These are phyloP conservation scores for Saturnispora halmiae DNA, from an alignment of 805 yeast genomes.

Conservation along the genomic window DNA sequence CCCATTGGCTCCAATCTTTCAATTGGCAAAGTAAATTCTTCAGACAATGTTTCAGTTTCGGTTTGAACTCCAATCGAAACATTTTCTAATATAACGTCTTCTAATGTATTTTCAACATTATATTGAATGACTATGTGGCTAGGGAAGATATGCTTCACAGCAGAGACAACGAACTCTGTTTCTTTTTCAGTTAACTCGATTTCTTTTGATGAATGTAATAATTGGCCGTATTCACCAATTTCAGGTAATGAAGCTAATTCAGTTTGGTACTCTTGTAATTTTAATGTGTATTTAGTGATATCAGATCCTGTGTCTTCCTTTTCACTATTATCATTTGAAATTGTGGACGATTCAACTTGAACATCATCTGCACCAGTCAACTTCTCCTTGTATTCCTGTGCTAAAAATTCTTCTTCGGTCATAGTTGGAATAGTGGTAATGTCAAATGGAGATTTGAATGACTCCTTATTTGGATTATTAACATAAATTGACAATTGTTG, in stretches of 20 bases:
- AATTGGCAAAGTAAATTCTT: conserved; percentile 68
- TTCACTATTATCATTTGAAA: conserved; percentile 8
- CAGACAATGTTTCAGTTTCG: conserved; percentile 47
- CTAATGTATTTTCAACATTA: conserved; percentile 75
- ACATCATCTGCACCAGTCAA: conserved; percentile 25
- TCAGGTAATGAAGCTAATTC: conserved; percentile 67
- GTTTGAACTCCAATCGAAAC: conserved; percentile 64
- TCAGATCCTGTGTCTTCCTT: conserved; percentile 15
- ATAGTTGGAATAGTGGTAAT: conserved; percentile 55
- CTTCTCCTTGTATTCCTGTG: conserved; percentile 52
- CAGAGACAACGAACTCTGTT: conserved; percentile 84
- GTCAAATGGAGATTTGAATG: conserved; percentile 57
- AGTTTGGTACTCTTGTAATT: conserved; percentile 60
- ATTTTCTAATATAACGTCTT: conserved; percentile 66
- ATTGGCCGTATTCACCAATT: conserved; percentile 60
- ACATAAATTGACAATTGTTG: conserved; percentile 66
- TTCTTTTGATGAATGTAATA: conserved; percentile 59
- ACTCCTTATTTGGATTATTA: conserved; percentile 35
- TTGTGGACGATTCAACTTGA: conserved; percentile 17
- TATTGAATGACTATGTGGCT: conserved; percentile 71
- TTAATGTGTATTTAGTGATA: conserved; percentile 27
- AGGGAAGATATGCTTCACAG: conserved; percentile 74
- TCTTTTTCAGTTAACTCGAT: conserved; percentile 80
- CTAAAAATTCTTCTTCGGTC: conserved; percentile 60
- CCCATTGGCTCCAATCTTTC: conserved; percentile 63